Evolutionary conservation across 345 rosid genomes (phyloP), one percentile per base, ranked within the genome.

Genomic region (Gossypium herbaceum): DNA sequence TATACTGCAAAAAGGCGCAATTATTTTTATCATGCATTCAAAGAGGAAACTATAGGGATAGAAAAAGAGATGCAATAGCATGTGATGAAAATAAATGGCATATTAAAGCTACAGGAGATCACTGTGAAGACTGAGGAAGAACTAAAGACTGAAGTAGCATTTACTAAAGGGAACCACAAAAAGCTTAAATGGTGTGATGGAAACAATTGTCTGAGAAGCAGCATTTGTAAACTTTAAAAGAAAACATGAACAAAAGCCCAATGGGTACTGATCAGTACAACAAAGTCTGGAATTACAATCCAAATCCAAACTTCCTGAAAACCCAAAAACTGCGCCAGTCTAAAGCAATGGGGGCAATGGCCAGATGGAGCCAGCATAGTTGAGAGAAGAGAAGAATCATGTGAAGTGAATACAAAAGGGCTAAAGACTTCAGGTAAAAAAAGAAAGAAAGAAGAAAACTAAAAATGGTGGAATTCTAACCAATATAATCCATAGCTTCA

Each of bases 401-500:
- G 44, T 52, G 47, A 69, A 65, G 51, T 56, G 41, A 69, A 76
- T 25, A 64, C 48, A 5, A 76, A 75, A 51, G 75, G 22, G 48
- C 50, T 25, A 51, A 65, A 13, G 66, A 48, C 52, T 81, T 72
- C 27, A 34, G 51, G 75, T 16, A 47, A 61, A 73, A 10, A 11
- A 2, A 20, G 10, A 3, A 34, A 34, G 3, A 34, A 56, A 56
- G 41, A 47, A 47, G 12, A 10, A 45, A 2, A 45, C 2, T 20
- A 56, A 25, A 60, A 79, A 44, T 39, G 79, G 73, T 73, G 50
- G 75, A 34, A 48, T 59, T 55, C 91, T 78, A 58, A 96, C 99
- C 99, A 59, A 86, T 77, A 84, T 92, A 96, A 81, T 96, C 97
- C 93, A 92, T 80, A 10, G 91, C 88, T 81, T 96, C 92, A 61